These are phyloP conservation scores for Dactylellina drechsleri DNA, from an alignment of 2,329 filamentous ascomycete genomes.

Conservation along the genomic window DNA sequence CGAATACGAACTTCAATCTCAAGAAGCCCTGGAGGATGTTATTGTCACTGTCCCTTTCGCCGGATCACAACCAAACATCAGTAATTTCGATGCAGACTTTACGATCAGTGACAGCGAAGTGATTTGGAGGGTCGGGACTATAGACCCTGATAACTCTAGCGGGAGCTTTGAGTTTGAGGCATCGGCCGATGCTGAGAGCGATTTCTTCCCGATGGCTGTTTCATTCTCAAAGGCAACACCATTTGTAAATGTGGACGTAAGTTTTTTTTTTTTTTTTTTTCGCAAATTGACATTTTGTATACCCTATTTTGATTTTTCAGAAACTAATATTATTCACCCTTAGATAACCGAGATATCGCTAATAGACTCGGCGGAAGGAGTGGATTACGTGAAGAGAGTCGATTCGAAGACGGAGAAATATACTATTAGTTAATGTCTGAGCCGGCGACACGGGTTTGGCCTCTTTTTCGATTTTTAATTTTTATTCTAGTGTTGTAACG, in stretches of 20 bases:
- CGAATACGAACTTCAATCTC: conserved; percentile 92
- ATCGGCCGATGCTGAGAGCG: conserved; percentile 83
- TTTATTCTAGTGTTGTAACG: conserved; percentile 33
- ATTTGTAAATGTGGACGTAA: conserved; percentile 92
- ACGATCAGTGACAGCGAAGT: conserved; percentile 91
- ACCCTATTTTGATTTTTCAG: too few relatives aligned
- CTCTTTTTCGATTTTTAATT: conserved; percentile 13
- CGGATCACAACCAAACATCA: conserved; percentile 84
- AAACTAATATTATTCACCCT: conserved; percentile 21
- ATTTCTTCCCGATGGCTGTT: conserved; percentile 98
- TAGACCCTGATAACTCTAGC: conserved; percentile 76
- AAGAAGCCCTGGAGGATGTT: conserved; percentile 79
- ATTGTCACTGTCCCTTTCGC: conserved; percentile 87
- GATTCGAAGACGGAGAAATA: conserved; percentile 81
- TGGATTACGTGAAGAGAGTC: conserved; percentile 84
- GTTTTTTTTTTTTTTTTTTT: too few relatives aligned
- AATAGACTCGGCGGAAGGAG: conserved; percentile 78
- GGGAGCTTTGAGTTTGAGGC: conserved; percentile 97
- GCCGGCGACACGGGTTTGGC: conserved; percentile 2
- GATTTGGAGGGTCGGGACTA: conserved; percentile 90
- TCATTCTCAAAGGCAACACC: conserved; percentile 86
- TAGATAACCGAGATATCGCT: conserved; percentile 76
- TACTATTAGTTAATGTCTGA: conserved; percentile 72
- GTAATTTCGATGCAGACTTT: conserved; percentile 92
- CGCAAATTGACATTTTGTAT: conserved; percentile 40